phyloP scores from a whole-genome alignment of 768 basidiomycete species.

The Ramaria rubella region DNA sequence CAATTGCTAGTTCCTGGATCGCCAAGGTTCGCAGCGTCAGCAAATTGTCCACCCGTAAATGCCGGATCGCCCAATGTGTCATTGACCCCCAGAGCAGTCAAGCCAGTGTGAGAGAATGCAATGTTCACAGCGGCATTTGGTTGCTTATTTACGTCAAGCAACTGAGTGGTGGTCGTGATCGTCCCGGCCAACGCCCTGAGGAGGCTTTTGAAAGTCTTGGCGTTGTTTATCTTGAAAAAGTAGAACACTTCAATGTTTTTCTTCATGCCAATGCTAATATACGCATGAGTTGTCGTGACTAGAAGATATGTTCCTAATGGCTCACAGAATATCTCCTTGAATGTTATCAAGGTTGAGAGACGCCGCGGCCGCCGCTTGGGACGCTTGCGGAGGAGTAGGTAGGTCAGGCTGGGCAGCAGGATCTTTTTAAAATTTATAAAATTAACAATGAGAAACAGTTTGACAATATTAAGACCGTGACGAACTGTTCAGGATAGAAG shows the following conservation, averaged over 20 bases:
- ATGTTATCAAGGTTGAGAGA: slow-evolving; percentile 7
- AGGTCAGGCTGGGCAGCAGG: slow-evolving; percentile 3
- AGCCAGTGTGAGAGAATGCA: slow-evolving; percentile 45
- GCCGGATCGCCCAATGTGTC: slow-evolving; percentile 34
- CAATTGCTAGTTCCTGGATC: slow-evolving; percentile 37
- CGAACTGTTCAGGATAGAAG: background rate
- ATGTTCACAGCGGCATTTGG: slow-evolving; percentile 44
- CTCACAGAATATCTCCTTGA: slow-evolving; percentile 9
- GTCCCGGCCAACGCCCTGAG: slow-evolving; percentile 35
- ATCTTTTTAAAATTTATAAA: background rate
- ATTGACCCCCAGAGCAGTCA: slow-evolving; percentile 33
- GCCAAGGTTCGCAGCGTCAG: slow-evolving; percentile 32
- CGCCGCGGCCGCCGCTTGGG: slow-evolving; percentile 1
- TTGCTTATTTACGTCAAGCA: slow-evolving; percentile 30
- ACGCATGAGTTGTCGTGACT: background rate
- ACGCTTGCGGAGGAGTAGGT: background rate
- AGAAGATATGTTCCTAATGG: background rate
- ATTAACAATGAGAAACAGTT: background rate
- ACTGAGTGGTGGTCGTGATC: slow-evolving; percentile 41
- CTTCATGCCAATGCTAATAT: slow-evolving; percentile 43
- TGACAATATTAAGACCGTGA: background rate
- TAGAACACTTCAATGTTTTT: slow-evolving; percentile 48
- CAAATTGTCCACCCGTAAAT: slow-evolving; percentile 38
- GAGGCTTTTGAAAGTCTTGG: slow-evolving; percentile 36
- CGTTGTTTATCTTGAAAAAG: slow-evolving; percentile 47